Evolutionary conservation across 768 basidiomycete genomes (phyloP), one percentile per base, ranked within the genome.

Genomic region (Lactarius evosmus): DNA sequence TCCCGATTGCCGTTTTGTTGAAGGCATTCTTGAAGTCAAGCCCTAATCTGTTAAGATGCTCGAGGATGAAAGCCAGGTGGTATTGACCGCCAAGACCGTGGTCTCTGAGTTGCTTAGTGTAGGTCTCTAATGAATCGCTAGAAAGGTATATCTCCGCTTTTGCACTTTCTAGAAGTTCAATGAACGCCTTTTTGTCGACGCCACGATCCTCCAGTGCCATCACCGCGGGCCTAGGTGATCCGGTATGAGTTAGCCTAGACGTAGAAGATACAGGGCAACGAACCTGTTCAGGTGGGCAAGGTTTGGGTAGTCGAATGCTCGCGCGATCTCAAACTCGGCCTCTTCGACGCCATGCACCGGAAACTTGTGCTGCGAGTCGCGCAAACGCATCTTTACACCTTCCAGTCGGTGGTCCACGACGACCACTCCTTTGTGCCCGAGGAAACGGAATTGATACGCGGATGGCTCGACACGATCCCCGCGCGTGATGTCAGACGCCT

Each of bases 391-490:
- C 22, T 79, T 80, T 52, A 86, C 82, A 0, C 84, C 85, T 54
- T 81, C 75, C 4, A 90, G 69, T 30, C 63, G 60, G 3, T 71
- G 74, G 68, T 94, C 91, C 11, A 93, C 79, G 4, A 76, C 79
- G 1, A 94, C 87, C 33, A 94, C 83, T 0, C 92, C 93, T 73
- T 93, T 94, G n/a, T n/a, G n/a, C n/a, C n/a, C n/a, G n/a, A n/a
- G n/a, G n/a, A n/a, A n/a, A n/a, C n/a, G n/a, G n/a, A 71, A 93
- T 75, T 89, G 89, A 72, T 86, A 89, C 83, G 89, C 59, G 87
- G 54, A 92, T 38, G 63, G 38, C 29, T 46, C 17, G 40, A 58
- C 56, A 30, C 56, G 41, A n/a, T 6, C 11, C 7, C 38, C 54
- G n/a, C n/a, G n/a, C 3, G 17, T 22, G 6, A 38, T 17, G 19